Base-by-base conservation (phyloP, 140 eudicot species). In the Cichorium intybus region DNA sequence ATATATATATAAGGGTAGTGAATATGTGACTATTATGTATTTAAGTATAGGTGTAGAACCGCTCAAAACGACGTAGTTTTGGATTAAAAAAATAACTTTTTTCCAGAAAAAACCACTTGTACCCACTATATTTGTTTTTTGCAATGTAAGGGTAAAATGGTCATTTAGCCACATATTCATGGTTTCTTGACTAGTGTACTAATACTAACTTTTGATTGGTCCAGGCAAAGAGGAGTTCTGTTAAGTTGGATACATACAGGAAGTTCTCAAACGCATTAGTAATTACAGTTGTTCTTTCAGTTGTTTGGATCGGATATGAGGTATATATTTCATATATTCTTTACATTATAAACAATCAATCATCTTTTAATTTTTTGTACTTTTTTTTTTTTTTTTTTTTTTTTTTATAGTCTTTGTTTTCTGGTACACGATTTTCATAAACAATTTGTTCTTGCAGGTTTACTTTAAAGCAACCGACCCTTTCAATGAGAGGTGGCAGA, bases 381-480 rank as follows among this genome's bases (percentile, higher is more conserved):
- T n/a, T n/a, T n/a, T n/a, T n/a, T n/a, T n/a, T n/a, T n/a, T n/a
- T n/a, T n/a, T n/a, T n/a, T n/a, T n/a, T n/a, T n/a, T n/a, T n/a
- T n/a, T n/a, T n/a, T n/a, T 39, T 39, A 39, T 39, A 39, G 16
- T 39, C 6, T 39, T 12, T 39, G 7, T 28, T 35, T 34, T 20
- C 27, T 59, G 5, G 29, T 31, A 22, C 28, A 14, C 31, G 60
- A 59, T 56, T 41, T 34, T 60, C 43, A 31, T 20, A 45, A 45
- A 24, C 26, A 24, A 50, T 64, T 68, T 72, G 23, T 75, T 66
- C 21, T 12, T 70, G 59, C 83, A 93, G 99, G 88, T 93, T 48
- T 93, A 88, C 68, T 93, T 86, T 55, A 93, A 93, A 83, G 95
- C 97, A 75, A 93, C 97, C 3, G 99, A 93, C 79, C 99, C 99